A percentile compares a stretch with the other conserved stretches of the same genome.
These are phyloP conservation scores for Leccinum variicolor DNA, from an alignment of 768 basidiomycete species.

Conservation along the genomic window DNA sequence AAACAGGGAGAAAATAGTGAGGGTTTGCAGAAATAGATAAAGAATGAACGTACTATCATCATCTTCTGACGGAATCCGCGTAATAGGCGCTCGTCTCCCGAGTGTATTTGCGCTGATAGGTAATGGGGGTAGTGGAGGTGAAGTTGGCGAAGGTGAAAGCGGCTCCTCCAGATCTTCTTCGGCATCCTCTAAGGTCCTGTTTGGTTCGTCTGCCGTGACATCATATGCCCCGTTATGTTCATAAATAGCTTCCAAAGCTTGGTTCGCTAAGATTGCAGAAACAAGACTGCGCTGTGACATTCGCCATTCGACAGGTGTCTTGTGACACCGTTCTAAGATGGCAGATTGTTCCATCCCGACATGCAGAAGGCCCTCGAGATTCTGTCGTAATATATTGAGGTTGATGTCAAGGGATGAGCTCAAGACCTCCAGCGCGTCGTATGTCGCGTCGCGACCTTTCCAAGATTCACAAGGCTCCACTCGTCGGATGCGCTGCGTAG, in stretches of 20 bases:
- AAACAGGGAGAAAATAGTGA: slow-evolving; percentile 2
- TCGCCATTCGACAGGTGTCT: slow-evolving; percentile 44
- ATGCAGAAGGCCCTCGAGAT: slow-evolving; percentile 36
- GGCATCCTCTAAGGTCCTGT: slow-evolving; percentile 10
- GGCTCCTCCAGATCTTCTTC: slow-evolving; percentile 1
- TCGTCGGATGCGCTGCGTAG: slow-evolving; percentile 34
- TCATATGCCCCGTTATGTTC: slow-evolving; percentile 10
- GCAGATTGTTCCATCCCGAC: slow-evolving; percentile 40
- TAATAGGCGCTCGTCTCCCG: not conserved
- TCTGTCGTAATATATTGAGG: slow-evolving; percentile 33
- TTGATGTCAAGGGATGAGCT: slow-evolving; percentile 32
- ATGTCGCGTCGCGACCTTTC: slow-evolving; percentile 20
- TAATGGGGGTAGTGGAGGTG: slow-evolving; percentile 8
- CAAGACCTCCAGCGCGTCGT: slow-evolving; percentile 30
- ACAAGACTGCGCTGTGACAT: slow-evolving; percentile 40
- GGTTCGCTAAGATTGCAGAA: slow-evolving; percentile 24
- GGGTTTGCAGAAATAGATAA: not conserved
- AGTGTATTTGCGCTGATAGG: slow-evolving; percentile 11
- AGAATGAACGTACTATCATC: slow-evolving; percentile 13
- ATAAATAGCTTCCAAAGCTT: slow-evolving; percentile 17
- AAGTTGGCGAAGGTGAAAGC: not conserved
- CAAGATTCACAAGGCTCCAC: slow-evolving; percentile 24
- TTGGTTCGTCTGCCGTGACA: slow-evolving; percentile 7
- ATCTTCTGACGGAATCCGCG: slow-evolving; percentile 8
- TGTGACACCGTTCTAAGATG: slow-evolving; percentile 36